Conservation (phyloP, 768 basidiomycete genomes). For the Amylocystis lapponica region DNA sequence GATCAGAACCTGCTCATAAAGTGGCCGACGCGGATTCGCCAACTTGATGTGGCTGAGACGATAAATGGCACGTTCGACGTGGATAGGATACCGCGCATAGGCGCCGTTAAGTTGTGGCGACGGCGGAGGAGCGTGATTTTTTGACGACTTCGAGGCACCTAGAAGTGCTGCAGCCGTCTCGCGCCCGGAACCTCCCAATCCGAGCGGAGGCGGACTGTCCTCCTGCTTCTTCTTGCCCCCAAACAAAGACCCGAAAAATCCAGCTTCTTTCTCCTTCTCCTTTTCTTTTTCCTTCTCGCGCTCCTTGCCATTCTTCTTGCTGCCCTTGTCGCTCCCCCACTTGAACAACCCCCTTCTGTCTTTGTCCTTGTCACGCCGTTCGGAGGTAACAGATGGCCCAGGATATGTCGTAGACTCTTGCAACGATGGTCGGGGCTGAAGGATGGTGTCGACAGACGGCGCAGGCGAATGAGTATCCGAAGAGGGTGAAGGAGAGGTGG, state of each 20-base stretch:
- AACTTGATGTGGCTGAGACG: slow-evolving; percentile 97
- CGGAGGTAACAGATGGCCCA: slow-evolving; percentile 22
- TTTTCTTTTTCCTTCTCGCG: slow-evolving; percentile 52
- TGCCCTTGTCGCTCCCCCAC: slow-evolving; percentile 61
- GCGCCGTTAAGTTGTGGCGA: slow-evolving; percentile 47
- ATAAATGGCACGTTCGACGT: slow-evolving; percentile 98
- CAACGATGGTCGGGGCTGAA: slow-evolving; percentile 21
- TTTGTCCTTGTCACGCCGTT: slow-evolving; percentile 53
- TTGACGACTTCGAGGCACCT: slow-evolving; percentile 77
- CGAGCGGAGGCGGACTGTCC: slow-evolving; percentile 36
- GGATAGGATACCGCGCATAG: slow-evolving; percentile 90
- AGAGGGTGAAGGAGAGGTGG: slow-evolving; percentile 40
- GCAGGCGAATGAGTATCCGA: too few species aligned
- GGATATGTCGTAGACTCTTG: slow-evolving; percentile 25
- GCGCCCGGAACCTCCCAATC: slow-evolving; percentile 45
- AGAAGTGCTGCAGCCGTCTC: slow-evolving; percentile 86
- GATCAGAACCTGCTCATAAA: slow-evolving; percentile 95
- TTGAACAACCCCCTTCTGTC: slow-evolving; percentile 70
- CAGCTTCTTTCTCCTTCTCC: slow-evolving; percentile 62
- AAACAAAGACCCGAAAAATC: slow-evolving; percentile 92
- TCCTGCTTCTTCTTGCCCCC: slow-evolving; percentile 84
- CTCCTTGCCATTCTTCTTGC: slow-evolving; percentile 47
- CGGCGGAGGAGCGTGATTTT: slow-evolving; percentile 52
- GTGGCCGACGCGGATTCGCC: slow-evolving; percentile 91
- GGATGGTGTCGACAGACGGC: slow-evolving; percentile 5